These are phyloP conservation scores for Fennellomyces sp. DNA, from an alignment of 371 early-diverging fungal genomes.

Conservation along the genomic window DNA sequence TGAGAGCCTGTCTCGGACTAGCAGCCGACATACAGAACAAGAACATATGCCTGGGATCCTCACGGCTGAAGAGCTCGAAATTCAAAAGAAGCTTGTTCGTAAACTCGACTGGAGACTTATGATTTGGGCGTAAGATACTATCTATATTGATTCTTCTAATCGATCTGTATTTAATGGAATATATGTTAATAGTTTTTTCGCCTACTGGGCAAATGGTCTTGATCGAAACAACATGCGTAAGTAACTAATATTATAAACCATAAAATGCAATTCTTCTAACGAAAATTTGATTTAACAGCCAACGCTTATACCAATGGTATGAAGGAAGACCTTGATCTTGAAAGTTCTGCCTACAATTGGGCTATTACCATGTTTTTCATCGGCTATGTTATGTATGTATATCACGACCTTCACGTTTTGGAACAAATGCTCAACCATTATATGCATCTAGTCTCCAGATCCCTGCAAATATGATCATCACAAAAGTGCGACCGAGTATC, in stretches of 20 bases:
- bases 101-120: slow-evolving; percentile 72
- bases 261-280: neutral
- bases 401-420: neutral
- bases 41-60: neutral
- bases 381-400: slow-evolving; percentile 71
- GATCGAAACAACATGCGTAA: slow-evolving; percentile 81
- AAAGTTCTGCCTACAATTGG: slow-evolving; percentile 55
- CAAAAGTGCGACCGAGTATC: slow-evolving; percentile 52
- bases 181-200: slow-evolving; percentile 34
- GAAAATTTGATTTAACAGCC: slow-evolving; percentile 12
- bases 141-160: neutral
- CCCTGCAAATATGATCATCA: slow-evolving; percentile 52
- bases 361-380: slow-evolving; percentile 72
- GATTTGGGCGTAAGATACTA: slow-evolving; percentile 53
- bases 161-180: neutral
- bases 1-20: neutral
- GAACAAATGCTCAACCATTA: neutral
- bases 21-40: neutral
- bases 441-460: slow-evolving; percentile 31
- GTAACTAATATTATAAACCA: slow-evolving; percentile 6
- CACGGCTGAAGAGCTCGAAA: slow-evolving; percentile 1
- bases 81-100: slow-evolving; percentile 47
- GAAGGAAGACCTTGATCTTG: slow-evolving; percentile 50
- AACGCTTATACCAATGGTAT: slow-evolving; percentile 57
- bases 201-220: slow-evolving; percentile 74